Evolutionary conservation across 208 protist genomes (phyloP).

Genomic region (Wallacemonas sp.): DNA sequence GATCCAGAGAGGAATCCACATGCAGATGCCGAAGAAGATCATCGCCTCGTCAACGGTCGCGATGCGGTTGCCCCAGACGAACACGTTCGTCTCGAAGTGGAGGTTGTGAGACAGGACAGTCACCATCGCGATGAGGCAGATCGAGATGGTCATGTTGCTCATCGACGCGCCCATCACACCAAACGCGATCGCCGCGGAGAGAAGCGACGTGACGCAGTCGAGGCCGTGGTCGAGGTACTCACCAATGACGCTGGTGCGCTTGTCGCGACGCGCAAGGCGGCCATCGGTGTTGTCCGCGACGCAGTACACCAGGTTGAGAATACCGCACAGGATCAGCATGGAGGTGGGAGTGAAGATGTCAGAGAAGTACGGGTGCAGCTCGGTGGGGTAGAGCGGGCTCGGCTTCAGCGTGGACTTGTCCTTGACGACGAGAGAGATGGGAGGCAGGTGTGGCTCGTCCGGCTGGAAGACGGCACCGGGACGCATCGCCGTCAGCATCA

Average conservation of each 20-base stretch:
- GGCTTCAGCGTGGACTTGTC: slow-evolving; percentile 15
- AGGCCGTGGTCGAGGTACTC: slow-evolving; percentile 93
- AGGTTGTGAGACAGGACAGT: slow-evolving; percentile 85
- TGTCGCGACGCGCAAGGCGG: slow-evolving; percentile 79
- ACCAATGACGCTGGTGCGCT: slow-evolving; percentile 73
- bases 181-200: slow-evolving; percentile 67
- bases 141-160: slow-evolving; percentile 65
- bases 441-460: slow-evolving; percentile 39
- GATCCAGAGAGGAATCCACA: slow-evolving; percentile 69
- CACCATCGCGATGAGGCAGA: slow-evolving; percentile 61
- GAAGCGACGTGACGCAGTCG: slow-evolving; percentile 90
- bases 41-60: slow-evolving; percentile 90
- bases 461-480: slow-evolving; percentile 57
- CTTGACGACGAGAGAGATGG: slow-evolving; percentile 36
- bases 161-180: slow-evolving; percentile 59
- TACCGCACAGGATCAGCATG: slow-evolving; percentile 62
- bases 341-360: slow-evolving; percentile 30
- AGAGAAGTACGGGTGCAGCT: slow-evolving; percentile 45
- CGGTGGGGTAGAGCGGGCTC: slow-evolving; percentile 41
- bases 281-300: slow-evolving; percentile 91
- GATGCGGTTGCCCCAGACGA: slow-evolving; percentile 88
- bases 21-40: slow-evolving; percentile 79
- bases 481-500: slow-evolving; percentile 80
- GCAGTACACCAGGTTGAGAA: slow-evolving; percentile 87
- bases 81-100: slow-evolving; percentile 79